Evolutionary conservation across 179 eudicot species (phyloP).

Genomic region (Actinidia arguta): DNA sequence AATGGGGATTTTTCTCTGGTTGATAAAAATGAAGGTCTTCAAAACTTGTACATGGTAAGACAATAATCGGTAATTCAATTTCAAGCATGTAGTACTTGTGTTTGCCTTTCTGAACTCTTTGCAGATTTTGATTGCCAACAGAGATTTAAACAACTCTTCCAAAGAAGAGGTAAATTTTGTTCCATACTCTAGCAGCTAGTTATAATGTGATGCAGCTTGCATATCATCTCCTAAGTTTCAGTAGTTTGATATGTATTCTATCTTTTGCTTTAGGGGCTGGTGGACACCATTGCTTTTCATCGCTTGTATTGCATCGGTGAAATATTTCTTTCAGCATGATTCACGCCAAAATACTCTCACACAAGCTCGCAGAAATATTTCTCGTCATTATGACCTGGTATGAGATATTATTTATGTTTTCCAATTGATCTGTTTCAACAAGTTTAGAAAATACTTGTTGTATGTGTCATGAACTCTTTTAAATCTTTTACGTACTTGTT

Average conservation of each 20-base stretch:
- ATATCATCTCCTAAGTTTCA: slow-evolving; percentile 5
- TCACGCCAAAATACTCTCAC: slow-evolving; percentile 77
- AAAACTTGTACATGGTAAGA: slow-evolving; percentile 81
- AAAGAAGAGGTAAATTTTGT: slow-evolving; percentile 50
- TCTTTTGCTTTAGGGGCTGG: slow-evolving; percentile 72
- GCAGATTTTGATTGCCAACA: slow-evolving; percentile 76
- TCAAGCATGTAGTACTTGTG: background rate
- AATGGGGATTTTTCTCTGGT: slow-evolving; percentile 91
- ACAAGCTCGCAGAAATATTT: slow-evolving; percentile 93
- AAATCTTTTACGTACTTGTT: background rate
- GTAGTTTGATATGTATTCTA: background rate
- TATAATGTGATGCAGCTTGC: background rate
- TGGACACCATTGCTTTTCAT: slow-evolving; percentile 92
- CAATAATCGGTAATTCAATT: background rate
- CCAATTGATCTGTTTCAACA: background rate
- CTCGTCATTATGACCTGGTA: slow-evolving; percentile 97
- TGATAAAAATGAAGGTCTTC: slow-evolving; percentile 82
- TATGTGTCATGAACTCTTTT: background rate
- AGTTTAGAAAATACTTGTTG: background rate
- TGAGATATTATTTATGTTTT: slow-evolving; percentile 17
- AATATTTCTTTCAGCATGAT: slow-evolving; percentile 71
- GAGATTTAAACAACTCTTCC: slow-evolving; percentile 57
- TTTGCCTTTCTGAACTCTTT: slow-evolving; percentile 17
- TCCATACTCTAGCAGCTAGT: background rate
- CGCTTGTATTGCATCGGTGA: slow-evolving; percentile 85